Evolutionary conservation across 1,139 yeast species (phyloP), one percentile per base, ranked within the genome.

Genomic region (Candida sp.): DNA sequence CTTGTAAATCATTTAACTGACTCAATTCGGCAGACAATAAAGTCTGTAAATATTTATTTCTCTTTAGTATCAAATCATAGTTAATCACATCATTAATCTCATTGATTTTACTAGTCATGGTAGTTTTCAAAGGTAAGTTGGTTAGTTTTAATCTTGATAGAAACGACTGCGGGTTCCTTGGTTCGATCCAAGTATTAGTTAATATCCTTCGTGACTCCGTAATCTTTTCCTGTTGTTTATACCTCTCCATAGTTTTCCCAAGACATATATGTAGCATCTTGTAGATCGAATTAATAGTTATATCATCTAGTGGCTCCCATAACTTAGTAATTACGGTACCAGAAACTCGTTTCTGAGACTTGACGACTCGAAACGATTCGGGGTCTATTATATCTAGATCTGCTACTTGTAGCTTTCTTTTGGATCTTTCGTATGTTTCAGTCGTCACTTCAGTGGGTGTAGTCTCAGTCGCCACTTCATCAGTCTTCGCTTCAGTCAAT

Each of bases 21-120:
- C 66, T 65, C 33, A 64, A 43, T 46, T 72, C 77, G 0, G 77
- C 77, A 68, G 62, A 69, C 12, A 72, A 54, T 48, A 66, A 66
- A 1, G 75, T 67, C 48, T 72, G 76, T 40, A 70, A 51, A 36
- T 60, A 58, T 19, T 58, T 57, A 45, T 65, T 69, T 9, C 68
- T 53, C 34, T 67, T 54, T 6, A 49, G 47, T 21, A 70, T 55
- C 22, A 54, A 60, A 47, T 73, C 77, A 37, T 58, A 59, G 47
- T 58, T 63, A 35, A 73, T 56, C 1, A 68, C 57, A 36, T 65
- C 67, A 5, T 55, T 50, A n/a, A 57, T 56, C 29, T 52, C 56
- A 36, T 49, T 51, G 7, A 45, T 36, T 15, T 49, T 52, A 5
- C 45, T 23, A 23, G 49, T 51, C 59, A 63, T 51, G 2, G 63